These are phyloP conservation scores for Hypoxylon trugodes DNA, from an alignment of 495 filamentous ascomycete species.

Conservation along the genomic window DNA sequence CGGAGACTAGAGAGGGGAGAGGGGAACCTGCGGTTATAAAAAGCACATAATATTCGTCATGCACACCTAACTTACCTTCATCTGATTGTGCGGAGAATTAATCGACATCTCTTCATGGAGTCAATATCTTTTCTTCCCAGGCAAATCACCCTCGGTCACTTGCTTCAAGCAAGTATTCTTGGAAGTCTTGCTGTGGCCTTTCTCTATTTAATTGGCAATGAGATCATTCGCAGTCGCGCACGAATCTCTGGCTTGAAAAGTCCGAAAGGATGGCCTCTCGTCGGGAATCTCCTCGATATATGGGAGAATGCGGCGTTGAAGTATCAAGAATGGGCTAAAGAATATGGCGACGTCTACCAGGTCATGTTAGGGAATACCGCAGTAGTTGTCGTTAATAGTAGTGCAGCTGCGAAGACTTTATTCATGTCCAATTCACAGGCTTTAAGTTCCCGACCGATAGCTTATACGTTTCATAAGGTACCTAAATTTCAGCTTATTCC, in stretches of 20 bases:
- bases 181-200: conserved; percentile 14
- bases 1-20: background rate
- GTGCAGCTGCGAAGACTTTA: conserved; percentile 62
- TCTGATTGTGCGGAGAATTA: background rate
- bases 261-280: conserved; percentile 64
- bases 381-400: conserved; percentile 68
- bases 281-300: conserved; percentile 71
- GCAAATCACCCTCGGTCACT: conserved; percentile 1
- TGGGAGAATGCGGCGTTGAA: conserved; percentile 66
- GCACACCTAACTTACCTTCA: no score
- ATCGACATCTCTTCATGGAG: no score
- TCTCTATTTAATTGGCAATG: conserved; percentile 61
- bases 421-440: conserved; percentile 66
- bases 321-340: conserved; percentile 66
- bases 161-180: conserved; percentile 7
- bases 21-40: background rate
- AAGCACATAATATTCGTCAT: background rate
- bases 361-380: conserved; percentile 70
- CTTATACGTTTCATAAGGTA: conserved; percentile 74
- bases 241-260: conserved; percentile 63
- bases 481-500: background rate
- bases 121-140: conserved; percentile 9
- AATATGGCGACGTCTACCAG: conserved; percentile 69
- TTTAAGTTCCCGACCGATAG: conserved; percentile 65
- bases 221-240: conserved; percentile 58